These are phyloP conservation scores for Aspergillus aculeatinus DNA, from an alignment of 2,329 filamentous ascomycete species.

Conservation along the genomic window DNA sequence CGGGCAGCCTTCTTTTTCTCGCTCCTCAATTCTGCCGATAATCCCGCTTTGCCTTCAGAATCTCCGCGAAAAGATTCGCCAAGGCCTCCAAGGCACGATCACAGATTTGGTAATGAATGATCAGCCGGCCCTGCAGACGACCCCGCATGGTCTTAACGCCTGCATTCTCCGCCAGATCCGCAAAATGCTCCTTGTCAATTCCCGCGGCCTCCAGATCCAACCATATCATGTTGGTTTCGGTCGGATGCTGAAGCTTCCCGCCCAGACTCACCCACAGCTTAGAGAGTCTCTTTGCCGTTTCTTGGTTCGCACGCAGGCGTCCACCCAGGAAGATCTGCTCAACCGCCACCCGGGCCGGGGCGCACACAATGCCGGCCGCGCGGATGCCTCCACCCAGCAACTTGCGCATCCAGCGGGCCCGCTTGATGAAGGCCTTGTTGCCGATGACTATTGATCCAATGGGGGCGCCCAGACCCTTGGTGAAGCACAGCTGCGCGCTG, in stretches of 20 bases:
- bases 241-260: conserved; percentile 53
- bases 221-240: conserved; percentile 7
- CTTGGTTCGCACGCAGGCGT: conserved; percentile 56
- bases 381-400: conserved; percentile 72
- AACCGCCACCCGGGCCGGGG: conserved; percentile 68
- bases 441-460: conserved; percentile 69
- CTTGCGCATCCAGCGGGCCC: conserved; percentile 68
- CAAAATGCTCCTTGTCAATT: too few species aligned
- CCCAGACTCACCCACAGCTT: conserved; percentile 63
- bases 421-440: conserved; percentile 52
- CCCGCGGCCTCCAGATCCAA: not conserved
- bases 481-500: conserved; percentile 69
- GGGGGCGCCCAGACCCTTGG: conserved; percentile 73
- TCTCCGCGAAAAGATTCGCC: not conserved
- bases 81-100: not conserved
- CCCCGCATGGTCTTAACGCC: not conserved
- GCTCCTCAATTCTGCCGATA: not conserved
- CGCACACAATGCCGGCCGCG: conserved; percentile 69
- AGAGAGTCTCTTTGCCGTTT: conserved; percentile 57
- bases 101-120: not conserved
- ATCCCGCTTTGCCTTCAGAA: not conserved
- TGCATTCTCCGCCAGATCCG: too few species aligned
- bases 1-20: not conserved
- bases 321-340: conserved; percentile 70
- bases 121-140: not conserved